Percentiles rank a stretch among this genome's conserved stretches.
These are phyloP conservation scores for Flaveria bidentis DNA, from an alignment of 129 eudicot species.

Conservation along the genomic window DNA sequence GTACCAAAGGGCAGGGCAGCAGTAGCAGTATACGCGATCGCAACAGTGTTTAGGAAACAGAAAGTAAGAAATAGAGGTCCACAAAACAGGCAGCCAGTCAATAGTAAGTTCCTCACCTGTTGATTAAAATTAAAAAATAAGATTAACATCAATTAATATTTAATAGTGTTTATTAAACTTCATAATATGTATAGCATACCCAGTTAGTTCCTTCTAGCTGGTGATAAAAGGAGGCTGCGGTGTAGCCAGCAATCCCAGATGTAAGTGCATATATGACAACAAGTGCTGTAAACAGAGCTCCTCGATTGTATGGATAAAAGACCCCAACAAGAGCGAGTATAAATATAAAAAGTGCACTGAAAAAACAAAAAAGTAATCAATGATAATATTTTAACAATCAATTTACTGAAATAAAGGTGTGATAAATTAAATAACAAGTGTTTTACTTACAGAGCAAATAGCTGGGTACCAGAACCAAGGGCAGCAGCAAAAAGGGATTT, in stretches of 20 bases:
- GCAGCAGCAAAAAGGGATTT: conserved; percentile 59
- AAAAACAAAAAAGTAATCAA: background rate
- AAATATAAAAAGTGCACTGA: conserved; percentile 67
- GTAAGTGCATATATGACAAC: conserved; percentile 61
- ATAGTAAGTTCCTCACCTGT: conserved; percentile 26
- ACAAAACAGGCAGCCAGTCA: conserved; percentile 20
- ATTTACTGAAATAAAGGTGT: background rate
- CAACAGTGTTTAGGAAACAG: conserved; percentile 64
- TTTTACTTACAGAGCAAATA: conserved; percentile 57
- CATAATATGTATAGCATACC: background rate
- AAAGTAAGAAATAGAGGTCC: conserved; percentile 38
- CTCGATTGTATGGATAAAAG: conserved; percentile 86
- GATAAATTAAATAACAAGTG: background rate
- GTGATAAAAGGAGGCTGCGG: conserved; percentile 6
- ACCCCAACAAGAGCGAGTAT: conserved; percentile 77
- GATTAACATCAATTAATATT: background rate
- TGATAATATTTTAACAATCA: background rate
- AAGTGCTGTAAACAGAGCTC: conserved; percentile 78
- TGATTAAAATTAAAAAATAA: background rate
- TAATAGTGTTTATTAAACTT: background rate
- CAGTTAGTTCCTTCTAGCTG: conserved; percentile 21
- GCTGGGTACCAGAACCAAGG: conserved; percentile 66
- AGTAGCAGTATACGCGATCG: conserved; percentile 56
- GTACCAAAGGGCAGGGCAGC: conserved; percentile 68
- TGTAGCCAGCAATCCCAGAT: conserved; percentile 14